Base-by-base conservation (phyloP, 164 flowering plant species). In the Chimonanthus salicifolius region DNA sequence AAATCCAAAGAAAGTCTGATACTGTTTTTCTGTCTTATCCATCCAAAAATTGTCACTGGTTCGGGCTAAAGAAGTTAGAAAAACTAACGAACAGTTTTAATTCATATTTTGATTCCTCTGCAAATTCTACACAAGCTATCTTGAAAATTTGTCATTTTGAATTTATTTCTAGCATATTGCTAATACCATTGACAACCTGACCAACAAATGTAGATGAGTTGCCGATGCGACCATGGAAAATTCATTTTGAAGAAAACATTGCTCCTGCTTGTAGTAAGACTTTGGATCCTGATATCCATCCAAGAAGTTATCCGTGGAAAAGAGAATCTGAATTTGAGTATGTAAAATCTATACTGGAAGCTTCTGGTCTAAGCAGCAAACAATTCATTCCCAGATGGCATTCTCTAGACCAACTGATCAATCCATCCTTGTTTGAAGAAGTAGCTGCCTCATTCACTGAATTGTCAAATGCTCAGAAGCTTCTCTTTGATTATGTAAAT, bases 401-500 rank as follows among this genome's bases (percentile, higher is more conserved):
- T 71, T 74, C 85, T 33, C 78, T 90, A 64, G 84, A 85, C 49
- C 85, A 83, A 47, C 84, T 85, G 71, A 84, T 93, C 18, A 87
- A 92, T 62, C 84, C 82, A 20, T 78, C 86, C 33, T 75, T 92
- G 79, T 71, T 82, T 67, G 82, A 82, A 62, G 89, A 88, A 77
- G 86, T 88, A 4, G 89, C 83, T 49, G 75, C 82, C 72, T 82
- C 78, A 20, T 74, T 87, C 4, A 77, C 82, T 76, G 85, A 82
- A 74, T 82, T 83, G 71, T 77, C 81, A 65, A 75, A 72, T 71
- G 90, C 88, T 16, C 49, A 43, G 70, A 83, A 88, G 78, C 86
- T 88, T 49, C 86, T 95, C 63, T 92, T 92, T 72, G 97, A 95
- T 70, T 86, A 89, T 62, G 76, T 86, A 44, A 87, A 90, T 75